phyloP scores from a whole-genome alignment of 371 early-diverging fungal genomes.

The Gilbertella persicaria region DNA sequence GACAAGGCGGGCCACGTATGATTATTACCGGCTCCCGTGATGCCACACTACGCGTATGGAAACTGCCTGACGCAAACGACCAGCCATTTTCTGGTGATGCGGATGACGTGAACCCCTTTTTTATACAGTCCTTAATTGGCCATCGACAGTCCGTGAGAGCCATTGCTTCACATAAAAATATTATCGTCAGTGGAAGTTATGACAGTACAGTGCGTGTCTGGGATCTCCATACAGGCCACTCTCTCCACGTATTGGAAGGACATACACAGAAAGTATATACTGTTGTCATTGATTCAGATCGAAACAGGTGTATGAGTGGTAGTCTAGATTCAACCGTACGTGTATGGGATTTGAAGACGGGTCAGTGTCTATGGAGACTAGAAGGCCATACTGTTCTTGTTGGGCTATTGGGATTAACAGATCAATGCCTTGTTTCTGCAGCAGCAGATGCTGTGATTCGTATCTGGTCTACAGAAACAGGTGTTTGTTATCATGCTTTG shows the following conservation, averaged over 20 bases:
- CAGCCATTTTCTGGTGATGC: conserved; percentile 22
- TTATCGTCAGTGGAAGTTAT: conserved; percentile 91
- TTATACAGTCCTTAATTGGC: conserved; percentile 73
- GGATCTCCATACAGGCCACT: conserved; percentile 77
- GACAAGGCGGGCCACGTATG: conserved; percentile 54
- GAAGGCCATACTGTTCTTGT: conserved; percentile 91
- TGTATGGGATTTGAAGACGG: conserved; percentile 91
- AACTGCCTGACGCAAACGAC: conserved; percentile 63
- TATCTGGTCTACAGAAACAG: conserved; percentile 89
- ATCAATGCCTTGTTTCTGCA: conserved; percentile 88
- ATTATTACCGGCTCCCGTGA: conserved; percentile 98
- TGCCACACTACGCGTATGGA: conserved; percentile 94
- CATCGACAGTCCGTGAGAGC: conserved; percentile 94
- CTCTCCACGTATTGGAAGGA: conserved; percentile 73
- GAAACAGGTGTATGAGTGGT: conserved; percentile 84
- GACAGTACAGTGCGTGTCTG: conserved; percentile 93
- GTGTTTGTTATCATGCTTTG: conserved; percentile 69
- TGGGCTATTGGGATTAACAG: conserved; percentile 86
- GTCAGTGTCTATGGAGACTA: conserved; percentile 61
- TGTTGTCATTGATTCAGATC: conserved; percentile 78
- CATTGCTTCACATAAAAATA: conserved; percentile 81
- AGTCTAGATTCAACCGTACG: conserved; percentile 94
- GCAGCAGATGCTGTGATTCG: conserved; percentile 94
- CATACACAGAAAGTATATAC: conserved; percentile 93
- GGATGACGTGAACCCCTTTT: conserved; percentile 52